A percentile compares a stretch with the other conserved stretches of the same genome.
These are phyloP conservation scores for Myxozyma nipponensis DNA, from an alignment of 805 yeast genomes.

Conservation along the genomic window DNA sequence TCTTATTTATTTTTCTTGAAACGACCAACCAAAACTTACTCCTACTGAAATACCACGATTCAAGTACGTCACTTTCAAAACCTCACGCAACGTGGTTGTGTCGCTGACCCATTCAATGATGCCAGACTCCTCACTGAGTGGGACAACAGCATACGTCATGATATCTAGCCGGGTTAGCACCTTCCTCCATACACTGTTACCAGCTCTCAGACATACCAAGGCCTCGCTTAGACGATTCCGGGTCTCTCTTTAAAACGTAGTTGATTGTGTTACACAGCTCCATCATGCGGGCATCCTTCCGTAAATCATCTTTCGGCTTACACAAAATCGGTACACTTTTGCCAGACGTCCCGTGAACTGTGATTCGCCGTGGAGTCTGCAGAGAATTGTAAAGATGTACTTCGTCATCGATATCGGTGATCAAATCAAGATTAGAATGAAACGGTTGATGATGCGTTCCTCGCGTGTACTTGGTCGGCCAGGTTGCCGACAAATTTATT, in stretches of 20 bases:
- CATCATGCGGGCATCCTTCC: conserved; percentile 93
- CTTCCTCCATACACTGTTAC: neutral
- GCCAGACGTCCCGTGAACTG: conserved; percentile 75
- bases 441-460: conserved; percentile 43
- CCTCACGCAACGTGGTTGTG: conserved; percentile 65
- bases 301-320: conserved; percentile 82
- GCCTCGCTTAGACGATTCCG: conserved; percentile 69
- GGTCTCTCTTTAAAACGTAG: conserved; percentile 59
- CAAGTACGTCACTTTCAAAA: conserved; percentile 46
- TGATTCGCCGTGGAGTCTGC: conserved; percentile 80
- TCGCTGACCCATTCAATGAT: conserved; percentile 85
- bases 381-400: conserved; percentile 74
- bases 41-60: conserved; percentile 38
- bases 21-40: conserved; percentile 1
- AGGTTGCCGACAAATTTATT: conserved; percentile 60
- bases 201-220: conserved; percentile 38
- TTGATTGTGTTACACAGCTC: conserved; percentile 87
- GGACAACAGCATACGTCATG: conserved; percentile 81
- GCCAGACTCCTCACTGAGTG: conserved; percentile 81
- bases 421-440: neutral
- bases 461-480: conserved; percentile 51
- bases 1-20: too few species aligned
- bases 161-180: conserved; percentile 49
- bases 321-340: conserved; percentile 69
- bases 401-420: conserved; percentile 12